These are phyloP conservation scores for Priceomyces fermenticarens DNA, from an alignment of 805 yeast genomes.

Conservation along the genomic window DNA sequence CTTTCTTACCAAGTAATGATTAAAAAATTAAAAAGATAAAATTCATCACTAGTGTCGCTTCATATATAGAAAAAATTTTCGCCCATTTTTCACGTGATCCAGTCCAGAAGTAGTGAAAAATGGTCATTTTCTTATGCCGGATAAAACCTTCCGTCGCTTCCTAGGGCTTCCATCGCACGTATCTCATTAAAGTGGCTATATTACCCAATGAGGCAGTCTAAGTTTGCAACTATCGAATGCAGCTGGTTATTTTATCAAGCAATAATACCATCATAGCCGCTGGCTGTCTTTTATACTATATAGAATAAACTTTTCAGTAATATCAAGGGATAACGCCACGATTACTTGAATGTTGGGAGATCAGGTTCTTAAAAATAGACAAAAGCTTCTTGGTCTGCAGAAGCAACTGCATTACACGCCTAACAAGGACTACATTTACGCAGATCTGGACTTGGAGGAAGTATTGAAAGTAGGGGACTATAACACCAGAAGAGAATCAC, in stretches of 20 bases:
- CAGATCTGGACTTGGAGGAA: too few relatives aligned
- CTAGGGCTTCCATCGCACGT: slow-evolving; percentile 2
- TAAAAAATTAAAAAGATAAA: slow-evolving; percentile 10
- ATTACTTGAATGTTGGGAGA: slow-evolving; percentile 1
- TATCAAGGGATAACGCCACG: too few relatives aligned
- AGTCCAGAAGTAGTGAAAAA: not conserved
- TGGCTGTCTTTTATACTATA: too few relatives aligned
- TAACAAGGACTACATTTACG: too few relatives aligned
- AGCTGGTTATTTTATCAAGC: too few relatives aligned
- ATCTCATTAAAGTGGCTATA: not conserved
- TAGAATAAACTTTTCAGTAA: too few relatives aligned
- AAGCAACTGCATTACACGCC: not conserved
- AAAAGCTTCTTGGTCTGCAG: not conserved
- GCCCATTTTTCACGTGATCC: not conserved
- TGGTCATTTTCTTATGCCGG: not conserved
- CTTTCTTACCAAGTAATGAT: slow-evolving; percentile 40
- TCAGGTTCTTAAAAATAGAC: slow-evolving; percentile 3
- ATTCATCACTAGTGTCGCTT: not conserved
- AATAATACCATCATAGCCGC: too few relatives aligned
- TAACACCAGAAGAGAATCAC: too few relatives aligned
- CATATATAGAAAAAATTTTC: slow-evolving; percentile 4
- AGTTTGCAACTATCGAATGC: not conserved
- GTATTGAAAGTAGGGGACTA: too few relatives aligned
- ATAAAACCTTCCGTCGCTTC: not conserved
- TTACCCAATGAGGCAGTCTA: not conserved